Evolutionary conservation across 2,329 filamentous ascomycete genomes (phyloP), one percentile per base, ranked within the genome.

Genomic region (Botryotinia convoluta): DNA sequence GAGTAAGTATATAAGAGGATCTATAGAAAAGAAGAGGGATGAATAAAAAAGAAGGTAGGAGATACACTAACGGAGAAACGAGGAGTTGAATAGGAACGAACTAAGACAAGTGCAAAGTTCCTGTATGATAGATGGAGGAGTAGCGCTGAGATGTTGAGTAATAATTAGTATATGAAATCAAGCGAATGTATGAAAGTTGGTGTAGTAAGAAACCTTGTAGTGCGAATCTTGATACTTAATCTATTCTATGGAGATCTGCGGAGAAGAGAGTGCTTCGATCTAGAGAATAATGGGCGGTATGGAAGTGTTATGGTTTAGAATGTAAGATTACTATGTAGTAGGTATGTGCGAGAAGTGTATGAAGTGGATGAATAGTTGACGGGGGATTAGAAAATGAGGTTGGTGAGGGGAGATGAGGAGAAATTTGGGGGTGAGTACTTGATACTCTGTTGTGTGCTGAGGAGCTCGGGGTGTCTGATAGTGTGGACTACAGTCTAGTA

Each of bases 111-210:
- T 51, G 22, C 1, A 14, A 7, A n/a, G 10, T n/a, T 51, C 10
- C 2, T n/a, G 10, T 51, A 2, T 6, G 10, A 1, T 3, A 51
- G 10, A 51, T n/a, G 10, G 12, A 2, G 22, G 8, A 10, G 20
- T 48, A 48, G 9, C 22, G 9, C 8, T 48, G 45, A 26, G 45
- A 26, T 48, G 8, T 10, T 9, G 45, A 51, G 45, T 1, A n/a
- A 3, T 4, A 26, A n/a, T 51, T 0, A 6, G 26, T 8, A n/a
- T n/a, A 1, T 14, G 5, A 4, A 26, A 14, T n/a, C 14, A 12
- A n/a, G 10, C 3, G 22, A 0, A 3, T 3, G 6, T n/a, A 7
- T 6, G 1, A 14, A 5, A 2, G 10, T n/a, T 5, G 26, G 0
- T 51, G 10, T n/a, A 12, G 4, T 12, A n/a, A 10, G 22, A 4